Base-by-base conservation (phyloP, 1,139 yeast species). In the Kurtzmaniella quercitrusa region DNA sequence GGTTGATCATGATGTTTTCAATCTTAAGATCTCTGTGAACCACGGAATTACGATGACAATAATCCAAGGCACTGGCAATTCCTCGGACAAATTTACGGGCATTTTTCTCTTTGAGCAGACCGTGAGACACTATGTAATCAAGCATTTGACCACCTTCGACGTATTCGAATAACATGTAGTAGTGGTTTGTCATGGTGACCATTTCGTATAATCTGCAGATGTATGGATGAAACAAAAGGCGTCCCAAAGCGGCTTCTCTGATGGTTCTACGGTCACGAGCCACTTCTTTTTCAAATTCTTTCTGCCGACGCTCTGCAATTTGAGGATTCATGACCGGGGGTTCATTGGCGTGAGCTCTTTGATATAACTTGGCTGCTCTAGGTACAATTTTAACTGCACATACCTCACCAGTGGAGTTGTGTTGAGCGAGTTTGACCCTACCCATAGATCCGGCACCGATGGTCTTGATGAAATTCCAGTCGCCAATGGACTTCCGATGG, bases 391-490 rank as follows among this genome's bases (percentile, higher is more conserved):
- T 86, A 18, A 86, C 86, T 1, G 93, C 98, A 65, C 96, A 90
- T 23, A 86, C 73, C 59, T 90, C 96, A 44, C 79, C 79, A 1
- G 96, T 88, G 36, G 81, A 63, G 51, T 86, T 79, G 66, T 91
- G 96, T 55, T 81, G 85, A 2, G 98, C 98, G 40, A 93, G 72
- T 63, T 94, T 94, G 42, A 93, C 99, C 63, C 93, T 95, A 46
- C 99, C 99, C 98, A 94, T 93, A 1, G 96, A 88, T 3, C 99
- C 98, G 3, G 98, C 96, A 41, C 99, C 99, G 41, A 93, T 88
- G 1, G 97, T 90, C 61, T 90, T 90, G 48, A 89, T 77, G 55
- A 93, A 91, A 56, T 88, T 95, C 98, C 98, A 93, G 53, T 94
- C 97, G 15, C 98, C 99, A 45, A 93, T 85, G 5, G 96, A 78